Base-by-base conservation (phyloP, 2,329 filamentous ascomycete species). In the Nothomitra cinnamomea region DNA sequence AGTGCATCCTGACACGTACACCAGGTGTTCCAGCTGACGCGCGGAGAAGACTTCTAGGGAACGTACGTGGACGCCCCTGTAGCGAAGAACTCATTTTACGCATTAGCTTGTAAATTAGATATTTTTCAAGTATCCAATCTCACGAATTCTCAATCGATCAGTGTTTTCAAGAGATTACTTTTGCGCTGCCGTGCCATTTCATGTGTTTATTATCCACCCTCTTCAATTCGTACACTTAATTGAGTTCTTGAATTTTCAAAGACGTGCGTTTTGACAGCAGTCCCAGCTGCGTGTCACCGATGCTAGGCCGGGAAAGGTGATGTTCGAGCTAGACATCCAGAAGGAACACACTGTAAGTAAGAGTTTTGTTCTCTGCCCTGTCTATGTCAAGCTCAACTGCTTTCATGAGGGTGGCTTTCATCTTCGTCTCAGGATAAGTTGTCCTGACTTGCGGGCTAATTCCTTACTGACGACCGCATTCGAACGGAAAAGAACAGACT, bases 291-390 rank as follows among this genome's bases (percentile, higher is more conserved):
- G 81, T 41, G 70, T 89, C 41, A 78, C 78, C 10, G 72, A 75
- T 56, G 85, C 83, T 1, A 65, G 72, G 3, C 73, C 78, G 0
- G 85, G 85, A 36, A 75, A 72, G 53, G 85, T 90, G 21, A 76
- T 85, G 56, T 88, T 90, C 64, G 84, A 88, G 62, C 70, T 90
- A 8, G 76, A 84, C 57, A 85, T 90, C 56, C 70, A 80, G 52
- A 80, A 83, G 58, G 76, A 87, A 56, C 85, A 89, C 61, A 88
- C 84, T 1, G 84, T 87, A 63, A 56, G 73, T 59, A 19, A n/a
- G 10, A 17, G 17, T n/a, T 21, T 12, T 5, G 35, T 12, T 2
- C 19, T 7, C 43, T 21, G 19, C n/a, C n/a, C n/a, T n/a, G n/a
- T n/a, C n/a, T n/a, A n/a, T n/a, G n/a, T n/a, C n/a, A n/a, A n/a